Conservation (phyloP, 306 rosid species). For the Cucurbita moschata region DNA sequence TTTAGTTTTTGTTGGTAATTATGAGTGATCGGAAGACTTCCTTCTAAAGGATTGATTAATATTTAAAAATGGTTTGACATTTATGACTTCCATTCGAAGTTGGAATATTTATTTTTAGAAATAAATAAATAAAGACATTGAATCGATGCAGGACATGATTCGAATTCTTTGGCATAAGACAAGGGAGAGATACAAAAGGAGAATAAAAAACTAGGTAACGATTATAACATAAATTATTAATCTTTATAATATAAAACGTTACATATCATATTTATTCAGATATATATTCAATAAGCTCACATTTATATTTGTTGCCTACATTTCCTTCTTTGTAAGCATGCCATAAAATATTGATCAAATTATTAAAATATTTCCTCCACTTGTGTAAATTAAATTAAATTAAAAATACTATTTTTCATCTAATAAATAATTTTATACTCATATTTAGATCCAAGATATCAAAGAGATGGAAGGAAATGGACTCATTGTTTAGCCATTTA, state of each 20-base stretch:
- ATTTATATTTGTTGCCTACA: too few species aligned
- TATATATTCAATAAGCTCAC: background rate
- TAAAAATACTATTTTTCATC: background rate
- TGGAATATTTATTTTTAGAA: background rate
- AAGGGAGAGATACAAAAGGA: background rate
- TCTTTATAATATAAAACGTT: background rate
- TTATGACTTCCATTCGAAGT: background rate
- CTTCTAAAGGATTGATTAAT: too few species aligned
- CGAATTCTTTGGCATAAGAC: slow-evolving; percentile 3
- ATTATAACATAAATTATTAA: background rate
- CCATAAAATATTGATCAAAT: background rate
- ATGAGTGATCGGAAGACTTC: too few species aligned
- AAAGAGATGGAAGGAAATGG: background rate
- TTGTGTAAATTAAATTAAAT: background rate
- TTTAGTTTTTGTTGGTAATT: too few species aligned
- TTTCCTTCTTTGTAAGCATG: too few species aligned
- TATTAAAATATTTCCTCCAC: background rate
- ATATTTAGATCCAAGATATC: background rate
- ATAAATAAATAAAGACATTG: background rate
- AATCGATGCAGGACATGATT: background rate
- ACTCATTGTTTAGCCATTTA: background rate
- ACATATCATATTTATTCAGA: background rate
- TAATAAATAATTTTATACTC: background rate
- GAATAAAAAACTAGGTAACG: background rate
- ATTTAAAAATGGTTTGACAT: background rate